Base-by-base conservation (phyloP, 352 stramenopile species). In the Pythium apleroticum region DNA sequence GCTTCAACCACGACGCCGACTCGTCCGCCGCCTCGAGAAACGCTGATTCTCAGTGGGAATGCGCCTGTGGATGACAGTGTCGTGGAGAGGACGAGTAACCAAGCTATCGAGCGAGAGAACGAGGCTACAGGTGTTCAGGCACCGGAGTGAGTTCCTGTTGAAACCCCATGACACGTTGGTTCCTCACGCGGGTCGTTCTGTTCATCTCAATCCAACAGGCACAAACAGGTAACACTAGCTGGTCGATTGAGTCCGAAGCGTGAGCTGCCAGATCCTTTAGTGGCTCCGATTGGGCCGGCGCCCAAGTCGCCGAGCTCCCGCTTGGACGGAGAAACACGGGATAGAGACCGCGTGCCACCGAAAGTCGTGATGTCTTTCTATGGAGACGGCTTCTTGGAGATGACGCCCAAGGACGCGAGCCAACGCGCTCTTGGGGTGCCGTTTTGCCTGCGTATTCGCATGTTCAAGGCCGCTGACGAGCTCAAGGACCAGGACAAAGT, bases 401-500 rank as follows among this genome's bases (percentile, higher is more conserved):
- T 66, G n/a, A 17, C 31, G 3, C 52, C 57, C 27, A 33, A 31
- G 10, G n/a, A 52, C 3, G 14, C 11, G 2, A 17, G 17, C 15
- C 4, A 12, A 5, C 17, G 19, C 10, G 14, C 25, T n/a, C 31
- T 70, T 3, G 45, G 49, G 2, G 57, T 52, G 17, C 63, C 63
- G 6, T 67, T 67, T 17, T 52, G 22, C 6, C 10, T 67, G 3
- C 27, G 27, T 12, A 55, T 67, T 12, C 41, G 52, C 10, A 24
- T 67, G 30, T 67, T 67, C 60, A 67, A 67, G 17, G 60, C 60
- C 10, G 55, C 45, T 0, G 53, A 69, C 25, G 55, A 56, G 19
- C 39, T 43, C 12, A 57, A 48, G 33, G 33, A 55, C 10, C 15
- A 31, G 14, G 41, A 25, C 20, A 56, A 35, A 57, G 49, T 58